Evolutionary conservation across 306 rosid species (phyloP).

Genomic region (Sechiopsis laciniata): DNA sequence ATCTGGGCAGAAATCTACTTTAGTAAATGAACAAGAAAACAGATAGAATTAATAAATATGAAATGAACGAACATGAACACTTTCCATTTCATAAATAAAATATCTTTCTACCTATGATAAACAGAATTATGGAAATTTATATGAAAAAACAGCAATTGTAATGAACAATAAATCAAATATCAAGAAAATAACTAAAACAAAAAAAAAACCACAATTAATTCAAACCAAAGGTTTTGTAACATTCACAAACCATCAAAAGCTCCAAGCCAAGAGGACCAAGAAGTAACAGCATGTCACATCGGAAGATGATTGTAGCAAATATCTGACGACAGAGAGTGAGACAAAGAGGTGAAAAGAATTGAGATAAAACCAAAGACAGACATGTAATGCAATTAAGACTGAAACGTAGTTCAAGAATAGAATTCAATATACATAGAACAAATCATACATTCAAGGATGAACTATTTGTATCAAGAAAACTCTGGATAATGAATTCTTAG

Average conservation of each 20-base stretch:
- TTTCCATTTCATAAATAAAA: neutral
- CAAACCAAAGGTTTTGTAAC: constrained; percentile 11
- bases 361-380: constrained; percentile 2
- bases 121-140: constrained; percentile 9
- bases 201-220: constrained; percentile 12
- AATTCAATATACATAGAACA: neutral
- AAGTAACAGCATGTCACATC: constrained; percentile 87
- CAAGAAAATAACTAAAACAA: no score
- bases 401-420: neutral
- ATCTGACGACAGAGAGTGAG: constrained; percentile 47
- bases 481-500: neutral
- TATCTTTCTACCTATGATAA: neutral
- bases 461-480: neutral
- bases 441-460: neutral
- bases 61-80: neutral
- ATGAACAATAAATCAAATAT: neutral
- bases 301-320: constrained; percentile 66
- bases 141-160: neutral
- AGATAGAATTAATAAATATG: neutral
- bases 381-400: constrained; percentile 14
- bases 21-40: neutral
- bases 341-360: neutral
- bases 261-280: constrained; percentile 71
- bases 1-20: neutral
- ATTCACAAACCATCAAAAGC: constrained; percentile 63